A percentile compares a stretch with the other conserved stretches of the same genome.
Evolutionary conservation across 2,329 filamentous ascomycete genomes (phyloP).

Genomic region (Diaporthe humulicola): DNA sequence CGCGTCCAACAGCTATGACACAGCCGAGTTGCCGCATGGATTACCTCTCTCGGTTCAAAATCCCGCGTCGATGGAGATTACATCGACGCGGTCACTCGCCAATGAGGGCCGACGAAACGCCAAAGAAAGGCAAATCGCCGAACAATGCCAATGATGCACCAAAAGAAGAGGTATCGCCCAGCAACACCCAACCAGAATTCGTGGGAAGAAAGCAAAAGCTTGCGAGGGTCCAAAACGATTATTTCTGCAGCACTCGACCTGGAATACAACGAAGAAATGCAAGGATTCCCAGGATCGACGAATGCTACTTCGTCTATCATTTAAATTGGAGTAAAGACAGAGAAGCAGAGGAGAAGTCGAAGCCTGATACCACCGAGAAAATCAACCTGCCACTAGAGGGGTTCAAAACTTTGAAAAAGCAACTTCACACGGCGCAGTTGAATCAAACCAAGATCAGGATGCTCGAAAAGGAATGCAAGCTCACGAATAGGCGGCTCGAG

Average conservation of each 20-base stretch:
- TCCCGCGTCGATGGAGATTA: not conserved
- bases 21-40: not conserved
- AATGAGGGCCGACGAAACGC: not conserved
- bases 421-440: not conserved
- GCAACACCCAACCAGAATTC: not conserved
- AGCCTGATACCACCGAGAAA: not conserved
- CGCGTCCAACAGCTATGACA: not conserved
- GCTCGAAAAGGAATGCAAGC: not conserved
- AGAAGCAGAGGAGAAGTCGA: not conserved
- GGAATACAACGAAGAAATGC: too few relatives aligned
- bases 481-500: too few relatives aligned
- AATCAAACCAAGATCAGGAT: not conserved
- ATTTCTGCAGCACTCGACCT: too few relatives aligned
- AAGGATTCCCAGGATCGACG: too few relatives aligned
- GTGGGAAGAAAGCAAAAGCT: not conserved
- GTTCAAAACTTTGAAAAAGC: not conserved
- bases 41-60: not conserved
- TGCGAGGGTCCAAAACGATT: too few relatives aligned
- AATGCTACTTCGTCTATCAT: too few relatives aligned
- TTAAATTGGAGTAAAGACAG: too few relatives aligned
- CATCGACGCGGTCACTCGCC: not conserved
- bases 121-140: not conserved
- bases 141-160: not conserved
- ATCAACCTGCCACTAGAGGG: not conserved
- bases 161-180: not conserved